phyloP scores from a whole-genome alignment of 306 rosid genomes.

The Malus asiatica region DNA sequence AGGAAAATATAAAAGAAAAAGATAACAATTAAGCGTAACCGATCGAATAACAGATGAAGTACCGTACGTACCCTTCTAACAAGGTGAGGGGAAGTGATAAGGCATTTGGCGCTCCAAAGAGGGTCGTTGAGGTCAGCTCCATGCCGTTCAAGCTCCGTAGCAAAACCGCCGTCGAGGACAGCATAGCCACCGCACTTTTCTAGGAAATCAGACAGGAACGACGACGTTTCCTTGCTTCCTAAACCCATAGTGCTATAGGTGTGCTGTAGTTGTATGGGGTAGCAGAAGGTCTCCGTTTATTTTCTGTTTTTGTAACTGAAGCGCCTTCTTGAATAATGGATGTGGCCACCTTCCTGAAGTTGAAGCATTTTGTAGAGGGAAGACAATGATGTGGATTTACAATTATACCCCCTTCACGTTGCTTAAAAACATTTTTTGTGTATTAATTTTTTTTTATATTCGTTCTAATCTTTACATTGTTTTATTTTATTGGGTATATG shows the following conservation, averaged over 20 bases:
- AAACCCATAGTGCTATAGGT: neutral
- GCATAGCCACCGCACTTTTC: slow-evolving; percentile 62
- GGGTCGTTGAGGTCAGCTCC: slow-evolving; percentile 88
- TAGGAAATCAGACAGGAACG: slow-evolving; percentile 43
- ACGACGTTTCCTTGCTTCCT: slow-evolving; percentile 15
- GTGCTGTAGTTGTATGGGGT: neutral
- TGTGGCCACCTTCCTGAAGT: neutral
- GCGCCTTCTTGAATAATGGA: neutral
- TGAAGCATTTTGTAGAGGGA: neutral
- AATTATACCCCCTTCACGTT: neutral
- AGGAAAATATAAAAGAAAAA: neutral
- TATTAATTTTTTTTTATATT: neutral
- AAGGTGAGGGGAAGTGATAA: slow-evolving; percentile 63
- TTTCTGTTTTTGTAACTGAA: neutral
- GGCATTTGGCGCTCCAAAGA: slow-evolving; percentile 97
- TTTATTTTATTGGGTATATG: neutral
- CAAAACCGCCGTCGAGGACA: slow-evolving; percentile 80
- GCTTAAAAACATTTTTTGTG: neutral
- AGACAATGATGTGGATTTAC: neutral
- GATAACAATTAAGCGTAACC: neutral
- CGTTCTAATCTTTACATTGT: neutral
- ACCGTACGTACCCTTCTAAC: slow-evolving; percentile 51
- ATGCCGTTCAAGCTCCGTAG: slow-evolving; percentile 84
- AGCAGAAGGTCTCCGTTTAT: neutral
- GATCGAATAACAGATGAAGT: neutral